A percentile compares a stretch with the other conserved stretches of the same genome.
phyloP scores from a whole-genome alignment of 345 rosid genomes.

The Acer yangbiense region DNA sequence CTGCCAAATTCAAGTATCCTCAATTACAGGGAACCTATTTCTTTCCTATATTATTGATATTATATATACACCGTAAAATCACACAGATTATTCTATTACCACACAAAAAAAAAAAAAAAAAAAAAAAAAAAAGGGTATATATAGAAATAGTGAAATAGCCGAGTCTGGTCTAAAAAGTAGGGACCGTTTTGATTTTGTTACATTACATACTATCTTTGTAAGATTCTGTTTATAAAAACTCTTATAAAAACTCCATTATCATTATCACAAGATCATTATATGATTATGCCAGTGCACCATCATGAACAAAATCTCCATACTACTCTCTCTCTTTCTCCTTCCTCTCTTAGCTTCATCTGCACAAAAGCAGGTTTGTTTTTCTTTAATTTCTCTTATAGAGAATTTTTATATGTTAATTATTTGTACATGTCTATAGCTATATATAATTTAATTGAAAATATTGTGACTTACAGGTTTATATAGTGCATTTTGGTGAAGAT shows the following conservation, averaged over 20 bases:
- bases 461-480: conserved; percentile 50
- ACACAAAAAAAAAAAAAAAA: no score
- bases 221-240: neutral
- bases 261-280: neutral
- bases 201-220: no score
- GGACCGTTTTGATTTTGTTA: neutral
- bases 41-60: neutral
- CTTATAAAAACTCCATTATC: conserved; percentile 25
- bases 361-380: conserved; percentile 34
- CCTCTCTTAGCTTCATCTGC: conserved; percentile 49
- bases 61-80: no score
- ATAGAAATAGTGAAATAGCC: no score
- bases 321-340: conserved; percentile 36
- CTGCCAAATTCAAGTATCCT: neutral
- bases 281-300: neutral
- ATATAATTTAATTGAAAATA: no score
- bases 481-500: conserved; percentile 68
- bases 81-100: neutral
- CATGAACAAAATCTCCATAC: conserved; percentile 32
- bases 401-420: neutral
- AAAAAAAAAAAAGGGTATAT: neutral
- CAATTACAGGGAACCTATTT: neutral
- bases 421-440: no score
- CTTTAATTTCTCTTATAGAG: neutral
- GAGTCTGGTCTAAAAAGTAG: neutral